Evolutionary conservation across 306 rosid genomes (phyloP), one percentile per base, ranked within the genome.

Genomic region (Sesbania bispinosa): DNA sequence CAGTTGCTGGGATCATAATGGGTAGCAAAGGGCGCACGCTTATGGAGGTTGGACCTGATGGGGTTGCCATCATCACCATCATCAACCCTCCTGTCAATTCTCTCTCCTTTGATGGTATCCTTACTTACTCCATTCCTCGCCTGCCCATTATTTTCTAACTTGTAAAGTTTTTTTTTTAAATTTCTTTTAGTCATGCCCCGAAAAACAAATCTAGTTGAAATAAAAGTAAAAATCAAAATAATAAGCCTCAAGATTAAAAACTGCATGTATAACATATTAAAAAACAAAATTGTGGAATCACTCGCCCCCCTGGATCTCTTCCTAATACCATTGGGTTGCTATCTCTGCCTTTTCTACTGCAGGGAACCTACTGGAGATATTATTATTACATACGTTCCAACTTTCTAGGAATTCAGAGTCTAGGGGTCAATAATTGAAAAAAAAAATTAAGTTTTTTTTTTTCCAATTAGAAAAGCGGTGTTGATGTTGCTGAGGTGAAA

Each of bases 41-140:
- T 10, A 23, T 95, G 80, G 90, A 95, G 23, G 93, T 95, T 29
- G 99, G 97, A 68, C 72, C 85, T 48, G 99, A 95, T 76, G 97
- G 99, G 3, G 87, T 95, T 32, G 99, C 90, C 71, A 21, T 95
- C 66, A 89, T 94, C 86, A 91, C 97, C 66, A 80, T 94, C 81
- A 73, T 91, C 86, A 85, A 95, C 62, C 99, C 99, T 64, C 99
- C 99, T 23, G 96, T 95, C 66, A 95, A 95, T 80, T 89, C 99
- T 35, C 99, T 95, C 73, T 89, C 99, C 10, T 76, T 82, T 33
- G 99, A 91, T 72, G 99, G 99, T 91, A 87, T 6, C 30, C 19
- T 19, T 38, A 13, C 32, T 63, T 43, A 0, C 2, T 53, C 18
- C 4, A 8, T 8, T 55, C 9, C 8, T 23, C 21, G 0, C 10